Base-by-base conservation (phyloP, 1,284 basidiomycete species). In the Chondrostereum purpureum region DNA sequence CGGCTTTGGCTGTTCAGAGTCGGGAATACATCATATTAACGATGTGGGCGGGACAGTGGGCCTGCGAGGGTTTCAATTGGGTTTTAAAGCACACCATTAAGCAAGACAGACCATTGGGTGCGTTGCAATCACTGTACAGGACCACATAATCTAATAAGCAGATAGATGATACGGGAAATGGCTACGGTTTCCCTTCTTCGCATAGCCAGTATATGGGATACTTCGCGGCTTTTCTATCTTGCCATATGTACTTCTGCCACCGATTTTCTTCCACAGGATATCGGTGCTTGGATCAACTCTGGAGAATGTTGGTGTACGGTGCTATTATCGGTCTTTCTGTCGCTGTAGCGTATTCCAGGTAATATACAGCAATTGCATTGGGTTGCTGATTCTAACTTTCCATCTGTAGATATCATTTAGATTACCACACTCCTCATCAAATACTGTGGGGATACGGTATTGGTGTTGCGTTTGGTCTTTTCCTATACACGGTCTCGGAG, bases 171-270 rank as follows among this genome's bases (percentile, higher is more conserved):
- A 63, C 82, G 24, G 84, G 83, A 10, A 75, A 74, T 45, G 89
- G 90, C 5, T 92, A 90, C 56, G 89, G 88, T 10, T 92, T 92
- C 58, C 89, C 89, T 0, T 91, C 88, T 0, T 90, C 87, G 10
- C 89, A 92, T 58, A 87, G 86, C 57, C 89, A 92, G 62, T 92
- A 86, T 61, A 87, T 92, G 82, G 90, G 82, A 3, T 92, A 88
- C 64, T 92, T 92, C 56, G 72, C 80, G 2, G 71, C 84, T 0
- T 92, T 92, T 61, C 67, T 92, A 38, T 59, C 81, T 31, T 75
- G 80, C 55, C 90, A 92, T 62, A 62, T 92, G 43, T 76, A 75
- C 49, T 80, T 78, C 51, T 78, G 82, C 37, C 84, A 90, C 56
- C 72, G 73, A 2, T 88, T 85, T 57, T 58, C 67, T 3, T 66